These are phyloP conservation scores for Rhizoclosmatium globosum DNA, from an alignment of 192 early-diverging fungal genomes.

Conservation along the genomic window DNA sequence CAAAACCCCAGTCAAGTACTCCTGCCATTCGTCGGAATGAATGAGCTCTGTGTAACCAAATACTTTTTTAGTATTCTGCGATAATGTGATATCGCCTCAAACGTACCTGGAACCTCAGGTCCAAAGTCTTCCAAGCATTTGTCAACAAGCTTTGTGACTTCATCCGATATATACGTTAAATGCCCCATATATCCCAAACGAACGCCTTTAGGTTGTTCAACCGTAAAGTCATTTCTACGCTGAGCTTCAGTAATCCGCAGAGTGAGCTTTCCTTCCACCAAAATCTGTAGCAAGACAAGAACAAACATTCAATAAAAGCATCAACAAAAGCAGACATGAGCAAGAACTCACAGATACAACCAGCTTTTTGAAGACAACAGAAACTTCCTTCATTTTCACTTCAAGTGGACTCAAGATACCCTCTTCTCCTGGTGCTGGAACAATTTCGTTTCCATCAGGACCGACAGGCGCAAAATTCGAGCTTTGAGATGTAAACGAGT, in stretches of 20 bases:
- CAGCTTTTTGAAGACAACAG: conserved; percentile 56
- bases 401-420: conserved; percentile 39
- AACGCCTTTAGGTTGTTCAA: conserved; percentile 84
- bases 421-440: conserved; percentile 25
- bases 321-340: conserved; percentile 5
- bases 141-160: conserved; percentile 90
- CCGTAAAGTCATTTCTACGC: conserved; percentile 80
- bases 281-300: conserved; percentile 55
- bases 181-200: conserved; percentile 99
- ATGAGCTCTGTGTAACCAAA: conserved; percentile 46
- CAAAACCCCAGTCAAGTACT: conserved; percentile 55
- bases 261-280: conserved; percentile 87
- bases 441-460: conserved; percentile 26
- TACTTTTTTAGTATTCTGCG: background rate
- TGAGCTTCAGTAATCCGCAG: conserved; percentile 86
- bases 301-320: conserved; percentile 9
- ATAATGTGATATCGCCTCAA: background rate
- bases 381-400: conserved; percentile 57
- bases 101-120: conserved; percentile 52
- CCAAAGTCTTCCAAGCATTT: conserved; percentile 62
- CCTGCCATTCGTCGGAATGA: conserved; percentile 60
- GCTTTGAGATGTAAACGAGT: conserved; percentile 63
- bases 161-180: conserved; percentile 96
- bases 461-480: conserved; percentile 38
- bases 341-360: conserved; percentile 55